Evolutionary conservation across 805 yeast species (phyloP).

Genomic region (Metschnikowia corniflorae): DNA sequence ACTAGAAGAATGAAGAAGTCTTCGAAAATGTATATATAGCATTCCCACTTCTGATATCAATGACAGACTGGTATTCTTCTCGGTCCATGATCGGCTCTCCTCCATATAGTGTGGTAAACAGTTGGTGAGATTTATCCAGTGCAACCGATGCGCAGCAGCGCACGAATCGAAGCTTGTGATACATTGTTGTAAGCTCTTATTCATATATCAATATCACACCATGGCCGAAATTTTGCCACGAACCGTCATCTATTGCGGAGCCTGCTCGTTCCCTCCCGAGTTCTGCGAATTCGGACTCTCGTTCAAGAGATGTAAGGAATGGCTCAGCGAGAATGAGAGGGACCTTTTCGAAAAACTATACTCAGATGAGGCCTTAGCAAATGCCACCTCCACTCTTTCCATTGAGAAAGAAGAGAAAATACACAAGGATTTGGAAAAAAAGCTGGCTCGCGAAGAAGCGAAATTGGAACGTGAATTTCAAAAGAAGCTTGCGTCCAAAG

Average conservation of each 20-base stretch:
- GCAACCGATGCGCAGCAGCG: too few species aligned
- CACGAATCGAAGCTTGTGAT: too few species aligned
- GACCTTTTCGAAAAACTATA: conserved; percentile 60
- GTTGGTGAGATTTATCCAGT: too few species aligned
- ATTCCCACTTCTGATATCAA: too few species aligned
- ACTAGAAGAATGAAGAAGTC: too few species aligned
- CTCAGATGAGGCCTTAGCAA: conserved; percentile 53
- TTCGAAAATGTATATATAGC: too few species aligned
- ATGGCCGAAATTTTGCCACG: conserved; percentile 33
- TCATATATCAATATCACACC: too few species aligned
- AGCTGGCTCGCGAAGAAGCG: conserved; percentile 81
- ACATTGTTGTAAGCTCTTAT: too few species aligned
- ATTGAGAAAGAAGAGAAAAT: conserved; percentile 79
- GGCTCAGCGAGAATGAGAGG: conserved; percentile 63
- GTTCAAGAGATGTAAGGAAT: conserved; percentile 75
- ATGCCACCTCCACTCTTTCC: conserved; percentile 58
- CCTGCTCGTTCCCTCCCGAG: conserved; percentile 83
- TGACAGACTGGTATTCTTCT: too few species aligned
- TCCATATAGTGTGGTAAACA: conserved; percentile 7
- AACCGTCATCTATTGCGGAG: conserved; percentile 62
- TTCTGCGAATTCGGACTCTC: conserved; percentile 89
- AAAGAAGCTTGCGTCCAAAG: conserved; percentile 75
- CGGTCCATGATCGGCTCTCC: conserved; percentile 6
- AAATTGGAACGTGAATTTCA: conserved; percentile 81
- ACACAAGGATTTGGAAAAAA: conserved; percentile 75